Conservation (phyloP, 2,329 filamentous ascomycete genomes). For the Fusarium anguioides region DNA sequence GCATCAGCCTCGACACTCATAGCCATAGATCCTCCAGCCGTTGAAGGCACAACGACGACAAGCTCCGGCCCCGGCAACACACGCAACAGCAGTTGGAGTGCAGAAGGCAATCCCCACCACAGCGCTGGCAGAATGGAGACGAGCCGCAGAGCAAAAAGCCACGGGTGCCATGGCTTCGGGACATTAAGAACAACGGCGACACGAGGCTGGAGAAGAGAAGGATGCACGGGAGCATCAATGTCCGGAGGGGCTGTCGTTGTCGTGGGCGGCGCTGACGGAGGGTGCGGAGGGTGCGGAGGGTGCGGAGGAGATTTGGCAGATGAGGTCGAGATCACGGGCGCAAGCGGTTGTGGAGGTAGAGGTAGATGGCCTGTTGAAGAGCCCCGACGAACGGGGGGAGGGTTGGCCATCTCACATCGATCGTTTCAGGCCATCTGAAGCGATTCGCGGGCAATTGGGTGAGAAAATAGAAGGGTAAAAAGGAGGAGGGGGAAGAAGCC, state of each 20-base stretch:
- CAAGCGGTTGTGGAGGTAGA: conserved; percentile 31
- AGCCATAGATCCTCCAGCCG: conserved; percentile 33
- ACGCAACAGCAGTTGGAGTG: conserved; percentile 74
- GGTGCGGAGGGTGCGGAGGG: conserved; percentile 1
- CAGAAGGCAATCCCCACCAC: conserved; percentile 77
- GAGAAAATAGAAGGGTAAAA: background rate
- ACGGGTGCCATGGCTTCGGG: conserved; percentile 76
- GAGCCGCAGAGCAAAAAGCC: conserved; percentile 77
- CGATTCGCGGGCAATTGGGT: conserved; percentile 2
- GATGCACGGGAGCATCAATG: conserved; percentile 38
- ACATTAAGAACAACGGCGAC: conserved; percentile 83
- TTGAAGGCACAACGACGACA: conserved; percentile 44
- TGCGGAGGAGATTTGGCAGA: conserved; percentile 19
- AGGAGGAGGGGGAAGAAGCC: background rate
- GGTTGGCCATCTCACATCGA: conserved; percentile 43
- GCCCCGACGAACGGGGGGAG: conserved; percentile 43
- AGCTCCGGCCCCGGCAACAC: conserved; percentile 59
- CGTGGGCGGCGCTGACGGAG: background rate
- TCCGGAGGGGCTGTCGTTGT: conserved; percentile 15
- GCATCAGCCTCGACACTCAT: conserved; percentile 40
- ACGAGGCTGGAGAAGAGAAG: conserved; percentile 74
- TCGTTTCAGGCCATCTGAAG: conserved; percentile 43
- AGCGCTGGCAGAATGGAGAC: conserved; percentile 76
- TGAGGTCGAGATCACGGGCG: conserved; percentile 19
- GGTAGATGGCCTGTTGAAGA: conserved; percentile 42